These are phyloP conservation scores for Meyerozyma sp. DNA, from an alignment of 1,139 yeast species.

Conservation along the genomic window DNA sequence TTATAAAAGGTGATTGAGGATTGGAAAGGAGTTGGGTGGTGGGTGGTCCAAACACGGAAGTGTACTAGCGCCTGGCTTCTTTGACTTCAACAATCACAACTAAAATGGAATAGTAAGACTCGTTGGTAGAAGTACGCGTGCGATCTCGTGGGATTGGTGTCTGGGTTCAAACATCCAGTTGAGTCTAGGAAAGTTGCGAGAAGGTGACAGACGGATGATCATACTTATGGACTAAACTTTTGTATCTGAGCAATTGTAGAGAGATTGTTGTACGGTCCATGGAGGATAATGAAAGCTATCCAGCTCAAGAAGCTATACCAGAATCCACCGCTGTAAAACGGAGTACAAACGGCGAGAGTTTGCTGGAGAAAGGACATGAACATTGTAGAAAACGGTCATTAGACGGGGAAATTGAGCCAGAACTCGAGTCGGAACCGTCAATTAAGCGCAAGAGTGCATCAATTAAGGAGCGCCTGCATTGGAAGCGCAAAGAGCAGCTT, in stretches of 20 bases:
- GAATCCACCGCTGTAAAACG: too few relatives aligned
- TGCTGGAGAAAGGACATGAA: not conserved
- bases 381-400: not conserved
- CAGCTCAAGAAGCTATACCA: too few relatives aligned
- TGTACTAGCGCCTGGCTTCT: too few relatives aligned
- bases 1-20: not conserved
- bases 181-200: too few relatives aligned
- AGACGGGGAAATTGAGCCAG: not conserved
- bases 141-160: not conserved
- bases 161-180: not conserved
- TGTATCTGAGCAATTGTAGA: too few relatives aligned
- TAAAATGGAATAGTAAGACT: not conserved
- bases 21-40: not conserved
- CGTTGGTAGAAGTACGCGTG: not conserved
- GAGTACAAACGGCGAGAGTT: too few relatives aligned
- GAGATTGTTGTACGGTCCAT: too few relatives aligned
- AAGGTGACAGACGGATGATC: too few relatives aligned
- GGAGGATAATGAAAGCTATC: too few relatives aligned
- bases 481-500: slow-evolving; percentile 10
- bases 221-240: too few relatives aligned
- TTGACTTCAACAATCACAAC: too few relatives aligned
- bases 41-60: not conserved
- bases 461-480: slow-evolving; percentile 7
- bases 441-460: slow-evolving; percentile 4
- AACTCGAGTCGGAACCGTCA: not conserved